Evolutionary conservation across 2,329 filamentous ascomycete species (phyloP), one percentile per base, ranked within the genome.

Genomic region (Xylariales sp.): DNA sequence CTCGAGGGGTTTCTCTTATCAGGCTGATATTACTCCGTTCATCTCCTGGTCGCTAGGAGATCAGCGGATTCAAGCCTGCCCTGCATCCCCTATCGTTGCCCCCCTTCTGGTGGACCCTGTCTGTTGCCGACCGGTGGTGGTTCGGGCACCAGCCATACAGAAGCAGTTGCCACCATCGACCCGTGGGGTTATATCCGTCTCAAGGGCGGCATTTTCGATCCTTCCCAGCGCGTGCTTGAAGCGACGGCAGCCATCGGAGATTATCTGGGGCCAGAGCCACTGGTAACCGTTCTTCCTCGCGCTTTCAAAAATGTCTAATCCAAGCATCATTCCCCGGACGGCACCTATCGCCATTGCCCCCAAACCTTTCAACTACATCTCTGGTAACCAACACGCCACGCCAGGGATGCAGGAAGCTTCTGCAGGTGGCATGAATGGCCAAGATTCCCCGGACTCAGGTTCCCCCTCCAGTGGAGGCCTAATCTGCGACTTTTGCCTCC

Each of bases 401-500:
- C 29, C 38, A 18, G 44, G 38, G 53, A 65, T 65, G 50, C 62
- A 70, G 48, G 70, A 78, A 47, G 62, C 69, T 40, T 69, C 65
- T 44, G 65, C 70, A 38, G 64, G 66, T 48, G 74, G 70, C 53
- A 65, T 72, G 54, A 70, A 67, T 53, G 70, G 69, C 50, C 63
- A 71, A 46, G 69, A 70, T 48, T 76, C 74, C 14, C 65, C 69
- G 29, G 75, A 75, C 40, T 71, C 69, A 17, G 53, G 63, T 38
- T 59, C 59, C 38, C 55, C 60, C 36, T 52, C 60, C 54, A 66
- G 60, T 60, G 64, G 59, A 58, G 64, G 55, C 56, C 52, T 57
- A 58, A 66, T 74, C 40, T 88, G 85, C 62, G 83, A 88, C 65
- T 78, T 83, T 42, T 93, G 88, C 61, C 74, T 82, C 46, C 74